Evolutionary conservation across 2,329 filamentous ascomycete species (phyloP).

Genomic region (Verticillium klebahnii): DNA sequence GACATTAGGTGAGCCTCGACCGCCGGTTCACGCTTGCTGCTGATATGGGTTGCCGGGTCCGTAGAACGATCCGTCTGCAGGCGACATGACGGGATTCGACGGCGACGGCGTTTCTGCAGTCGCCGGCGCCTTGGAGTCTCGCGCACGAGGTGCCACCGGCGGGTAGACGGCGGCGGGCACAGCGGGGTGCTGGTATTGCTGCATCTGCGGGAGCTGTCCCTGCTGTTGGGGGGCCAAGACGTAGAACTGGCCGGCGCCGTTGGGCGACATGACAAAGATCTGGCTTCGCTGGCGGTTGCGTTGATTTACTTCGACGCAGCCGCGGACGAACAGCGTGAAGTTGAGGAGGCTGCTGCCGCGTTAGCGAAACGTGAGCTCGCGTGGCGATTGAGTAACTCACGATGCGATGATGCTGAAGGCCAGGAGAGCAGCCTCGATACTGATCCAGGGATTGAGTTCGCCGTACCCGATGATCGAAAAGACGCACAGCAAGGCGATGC

Average conservation of each 20-base stretch:
- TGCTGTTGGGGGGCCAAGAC: background rate
- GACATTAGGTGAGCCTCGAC: background rate
- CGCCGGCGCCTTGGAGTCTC: background rate
- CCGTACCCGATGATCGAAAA: constrained; percentile 8
- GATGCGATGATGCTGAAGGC: background rate
- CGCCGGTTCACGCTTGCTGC: background rate
- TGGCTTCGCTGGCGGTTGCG: constrained; percentile 16
- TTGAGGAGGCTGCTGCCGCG: constrained; percentile 18
- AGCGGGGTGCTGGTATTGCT: background rate
- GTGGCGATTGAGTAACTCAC: background rate
- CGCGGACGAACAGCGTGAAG: constrained; percentile 33
- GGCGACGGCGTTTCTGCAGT: background rate
- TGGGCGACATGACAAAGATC: constrained; percentile 5
- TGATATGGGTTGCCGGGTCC: background rate
- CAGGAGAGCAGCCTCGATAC: background rate
- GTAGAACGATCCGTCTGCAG: background rate
- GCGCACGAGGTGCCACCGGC: background rate
- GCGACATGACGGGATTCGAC: background rate
- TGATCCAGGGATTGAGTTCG: background rate
- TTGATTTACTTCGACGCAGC: constrained; percentile 31
- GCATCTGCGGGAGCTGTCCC: background rate
- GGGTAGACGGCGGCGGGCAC: background rate
- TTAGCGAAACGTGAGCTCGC: background rate
- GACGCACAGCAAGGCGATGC: constrained; percentile 18
- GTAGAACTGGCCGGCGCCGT: background rate